Evolutionary conservation across 2,329 filamentous ascomycete genomes (phyloP).

Genomic region (Neonectria punicea): DNA sequence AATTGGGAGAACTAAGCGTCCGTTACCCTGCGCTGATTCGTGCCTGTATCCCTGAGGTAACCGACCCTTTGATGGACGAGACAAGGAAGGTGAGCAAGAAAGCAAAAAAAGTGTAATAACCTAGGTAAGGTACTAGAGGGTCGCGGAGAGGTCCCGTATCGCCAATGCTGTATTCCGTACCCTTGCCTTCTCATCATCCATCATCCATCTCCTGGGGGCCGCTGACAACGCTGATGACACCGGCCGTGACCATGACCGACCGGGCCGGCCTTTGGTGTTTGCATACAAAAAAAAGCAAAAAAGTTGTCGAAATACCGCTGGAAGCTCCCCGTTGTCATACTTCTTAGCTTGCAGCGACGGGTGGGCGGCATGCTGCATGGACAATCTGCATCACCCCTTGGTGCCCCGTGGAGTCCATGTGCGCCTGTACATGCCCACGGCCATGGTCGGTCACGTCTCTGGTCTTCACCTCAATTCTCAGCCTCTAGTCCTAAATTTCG

Average conservation of each 20-base stretch:
- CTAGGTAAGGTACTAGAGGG: background rate
- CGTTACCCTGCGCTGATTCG: conserved; percentile 8
- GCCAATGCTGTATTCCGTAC: conserved; percentile 5
- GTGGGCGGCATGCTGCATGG: conserved; percentile 18
- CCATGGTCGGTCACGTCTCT: background rate
- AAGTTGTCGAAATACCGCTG: conserved; percentile 9
- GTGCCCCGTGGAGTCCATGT: conserved; percentile 3
- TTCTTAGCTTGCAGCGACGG: conserved; percentile 11
- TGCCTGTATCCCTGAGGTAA: background rate
- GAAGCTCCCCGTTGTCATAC: conserved; percentile 21
- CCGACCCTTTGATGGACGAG: background rate
- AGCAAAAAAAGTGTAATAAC: background rate
- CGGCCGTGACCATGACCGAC: conserved; percentile 9
- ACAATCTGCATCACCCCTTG: conserved; percentile 14
- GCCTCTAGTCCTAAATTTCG: background rate
- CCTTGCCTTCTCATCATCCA: conserved; percentile 2
- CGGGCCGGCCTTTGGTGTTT: conserved; percentile 19
- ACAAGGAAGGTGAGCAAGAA: background rate
- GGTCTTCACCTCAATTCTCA: background rate
- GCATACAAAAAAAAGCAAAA: background rate
- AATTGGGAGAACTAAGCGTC: background rate
- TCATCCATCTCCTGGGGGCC: conserved; percentile 3
- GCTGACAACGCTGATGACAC: conserved; percentile 9
- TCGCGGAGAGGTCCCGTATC: background rate
- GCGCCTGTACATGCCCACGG: conserved; percentile 4